Conservation (phyloP, 768 basidiomycete genomes). For the Suillus ampliporus region DNA sequence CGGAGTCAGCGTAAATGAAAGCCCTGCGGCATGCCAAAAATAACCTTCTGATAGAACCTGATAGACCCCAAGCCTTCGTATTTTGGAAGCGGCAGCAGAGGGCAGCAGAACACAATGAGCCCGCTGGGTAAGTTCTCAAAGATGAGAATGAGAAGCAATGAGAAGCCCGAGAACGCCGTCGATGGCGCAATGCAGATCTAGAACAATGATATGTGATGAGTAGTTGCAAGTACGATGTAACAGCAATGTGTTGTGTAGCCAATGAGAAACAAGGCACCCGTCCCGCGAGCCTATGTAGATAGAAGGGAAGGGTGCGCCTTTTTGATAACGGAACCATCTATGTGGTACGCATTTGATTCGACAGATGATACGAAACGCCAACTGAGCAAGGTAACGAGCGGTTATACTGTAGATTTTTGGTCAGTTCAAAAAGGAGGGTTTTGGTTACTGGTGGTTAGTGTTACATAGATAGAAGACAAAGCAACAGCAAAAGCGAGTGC, state of each 20-base stretch:
- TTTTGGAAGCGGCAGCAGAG: neutral
- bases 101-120: neutral
- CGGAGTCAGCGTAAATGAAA: neutral
- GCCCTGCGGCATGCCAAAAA: neutral
- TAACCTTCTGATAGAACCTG: constrained; percentile 2
- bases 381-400: neutral
- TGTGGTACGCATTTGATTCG: neutral
- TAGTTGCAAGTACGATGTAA: neutral
- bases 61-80: neutral
- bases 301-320: neutral
- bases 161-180: neutral
- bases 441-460: constrained; percentile 29
- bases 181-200: neutral
- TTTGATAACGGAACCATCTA: neutral
- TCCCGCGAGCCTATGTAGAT: neutral
- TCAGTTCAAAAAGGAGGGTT: constrained; percentile 24
- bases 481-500: constrained; percentile 8
- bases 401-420: constrained; percentile 16
- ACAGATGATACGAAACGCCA: neutral
- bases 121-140: constrained; percentile 3
- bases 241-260: neutral
- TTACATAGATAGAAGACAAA: constrained; percentile 19
- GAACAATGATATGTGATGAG: neutral
- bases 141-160: neutral
- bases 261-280: neutral